A percentile compares a stretch with the other conserved stretches of the same genome.
Conservation (phyloP, 2,329 filamentous ascomycete genomes). For the Sclerotinia spermophila region DNA sequence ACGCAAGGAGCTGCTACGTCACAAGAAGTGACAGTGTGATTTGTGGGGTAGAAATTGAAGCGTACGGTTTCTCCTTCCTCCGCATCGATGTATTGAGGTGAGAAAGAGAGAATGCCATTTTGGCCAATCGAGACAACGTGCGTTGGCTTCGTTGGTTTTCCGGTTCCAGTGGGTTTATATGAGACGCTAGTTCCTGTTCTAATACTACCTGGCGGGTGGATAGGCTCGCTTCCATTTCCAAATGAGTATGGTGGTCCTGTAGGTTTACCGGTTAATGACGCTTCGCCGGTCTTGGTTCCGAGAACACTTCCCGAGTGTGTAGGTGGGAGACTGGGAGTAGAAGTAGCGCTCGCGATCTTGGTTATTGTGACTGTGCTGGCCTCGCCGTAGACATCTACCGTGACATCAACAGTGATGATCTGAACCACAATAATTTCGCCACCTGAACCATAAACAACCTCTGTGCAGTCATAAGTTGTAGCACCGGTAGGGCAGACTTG, state of each 20-base stretch:
- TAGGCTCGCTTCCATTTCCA: constrained; percentile 4
- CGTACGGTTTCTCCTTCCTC: constrained; percentile 21
- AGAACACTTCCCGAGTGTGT: background rate
- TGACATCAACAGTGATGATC: constrained; percentile 18
- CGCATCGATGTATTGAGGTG: constrained; percentile 16
- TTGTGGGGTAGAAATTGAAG: constrained; percentile 18
- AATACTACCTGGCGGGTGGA: background rate
- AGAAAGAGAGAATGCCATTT: constrained; percentile 19
- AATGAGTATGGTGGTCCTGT: constrained; percentile 1
- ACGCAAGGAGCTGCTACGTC: constrained; percentile 15
- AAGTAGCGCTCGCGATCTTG: constrained; percentile 10
- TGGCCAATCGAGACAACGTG: constrained; percentile 20
- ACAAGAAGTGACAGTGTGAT: constrained; percentile 21
- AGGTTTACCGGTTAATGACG: background rate
- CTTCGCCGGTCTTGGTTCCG: background rate
- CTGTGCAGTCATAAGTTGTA: constrained; percentile 13
- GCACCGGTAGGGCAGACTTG: constrained; percentile 17
- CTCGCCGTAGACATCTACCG: constrained; percentile 4
- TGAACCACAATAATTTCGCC: constrained; percentile 14
- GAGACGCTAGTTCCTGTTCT: background rate
- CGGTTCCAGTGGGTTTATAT: constrained; percentile 8
- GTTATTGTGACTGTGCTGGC: constrained; percentile 14
- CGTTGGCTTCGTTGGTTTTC: constrained; percentile 8
- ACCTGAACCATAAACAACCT: constrained; percentile 10
- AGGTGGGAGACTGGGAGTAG: constrained; percentile 13